Evolutionary conservation across 805 yeast species (phyloP).

Genomic region (Ogataea allantospora): DNA sequence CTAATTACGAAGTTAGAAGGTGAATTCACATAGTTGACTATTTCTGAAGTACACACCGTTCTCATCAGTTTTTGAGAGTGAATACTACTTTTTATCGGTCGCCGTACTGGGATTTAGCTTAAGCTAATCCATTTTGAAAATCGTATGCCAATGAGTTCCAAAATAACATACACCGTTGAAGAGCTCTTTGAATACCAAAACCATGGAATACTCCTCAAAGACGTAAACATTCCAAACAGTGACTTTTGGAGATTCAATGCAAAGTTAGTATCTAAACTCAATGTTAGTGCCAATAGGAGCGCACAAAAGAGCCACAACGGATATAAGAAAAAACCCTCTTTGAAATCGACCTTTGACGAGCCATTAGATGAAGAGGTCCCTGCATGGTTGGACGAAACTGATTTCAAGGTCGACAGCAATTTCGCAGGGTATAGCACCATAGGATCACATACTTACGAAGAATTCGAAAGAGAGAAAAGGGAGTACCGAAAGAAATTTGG

Average conservation of each 20-base stretch:
- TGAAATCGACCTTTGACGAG: slow-evolving; percentile 8
- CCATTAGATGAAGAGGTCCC: slow-evolving; percentile 25
- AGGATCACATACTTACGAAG: slow-evolving; percentile 30
- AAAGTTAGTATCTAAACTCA: slow-evolving; percentile 3
- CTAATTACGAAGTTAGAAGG: no score
- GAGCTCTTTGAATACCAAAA: slow-evolving; percentile 16
- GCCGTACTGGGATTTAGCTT: no score
- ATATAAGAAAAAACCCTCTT: slow-evolving; percentile 6
- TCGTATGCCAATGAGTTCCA: slow-evolving; percentile 3
- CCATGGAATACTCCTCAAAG: slow-evolving; percentile 19
- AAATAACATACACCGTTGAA: slow-evolving; percentile 20
- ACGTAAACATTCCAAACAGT: slow-evolving; percentile 19
- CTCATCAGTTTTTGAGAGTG: no score
- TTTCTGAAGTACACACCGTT: no score
- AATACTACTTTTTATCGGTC: no score
- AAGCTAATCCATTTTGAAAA: no score
- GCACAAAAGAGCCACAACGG: slow-evolving; percentile 3
- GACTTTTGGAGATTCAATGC: slow-evolving; percentile 30
- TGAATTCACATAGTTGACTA: no score
- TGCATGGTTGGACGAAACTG: slow-evolving; percentile 34
- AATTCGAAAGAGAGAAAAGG: slow-evolving; percentile 31
- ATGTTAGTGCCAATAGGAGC: slow-evolving; percentile 1
- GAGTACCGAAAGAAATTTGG: slow-evolving; percentile 22
- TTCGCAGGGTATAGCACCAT: slow-evolving; percentile 25
- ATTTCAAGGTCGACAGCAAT: slow-evolving; percentile 32